Conservation (phyloP, 1,284 basidiomycete genomes). For the Calocybe gambosa region DNA sequence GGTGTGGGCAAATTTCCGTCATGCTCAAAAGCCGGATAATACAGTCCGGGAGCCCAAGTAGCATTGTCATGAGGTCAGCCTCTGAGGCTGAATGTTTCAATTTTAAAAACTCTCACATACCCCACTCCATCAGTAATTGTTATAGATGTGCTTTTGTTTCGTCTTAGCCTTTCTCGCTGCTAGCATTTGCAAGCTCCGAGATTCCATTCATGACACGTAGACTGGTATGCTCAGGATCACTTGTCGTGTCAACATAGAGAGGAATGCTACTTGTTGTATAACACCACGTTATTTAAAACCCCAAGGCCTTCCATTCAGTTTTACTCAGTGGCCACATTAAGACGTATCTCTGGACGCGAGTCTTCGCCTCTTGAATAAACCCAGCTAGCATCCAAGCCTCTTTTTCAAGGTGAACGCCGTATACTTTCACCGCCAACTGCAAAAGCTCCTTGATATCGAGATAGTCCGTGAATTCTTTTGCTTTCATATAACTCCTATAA, state of each 20-base stretch:
- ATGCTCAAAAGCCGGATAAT: constrained; percentile 21
- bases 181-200: no score
- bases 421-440: constrained; percentile 24
- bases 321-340: neutral
- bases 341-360: constrained; percentile 9
- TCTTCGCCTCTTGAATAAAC: constrained; percentile 20
- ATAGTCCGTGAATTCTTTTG: constrained; percentile 37
- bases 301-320: neutral
- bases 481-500: constrained; percentile 23
- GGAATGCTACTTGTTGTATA: no score
- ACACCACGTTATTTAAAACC: no score
- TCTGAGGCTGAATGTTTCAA: neutral
- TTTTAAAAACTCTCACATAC: neutral
- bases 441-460: constrained; percentile 38
- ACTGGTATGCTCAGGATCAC: no score
- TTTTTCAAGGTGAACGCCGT: constrained; percentile 11
- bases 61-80: neutral
- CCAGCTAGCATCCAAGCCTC: constrained; percentile 22
- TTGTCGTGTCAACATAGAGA: no score
- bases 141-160: neutral
- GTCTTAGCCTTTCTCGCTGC: no score
- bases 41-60: constrained; percentile 15
- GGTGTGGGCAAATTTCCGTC: constrained; percentile 46
- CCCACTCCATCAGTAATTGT: neutral
- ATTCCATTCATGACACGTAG: no score